Evolutionary conservation across 2,329 filamentous ascomycete species (phyloP).

Genomic region (Samsoniella hepiali): DNA sequence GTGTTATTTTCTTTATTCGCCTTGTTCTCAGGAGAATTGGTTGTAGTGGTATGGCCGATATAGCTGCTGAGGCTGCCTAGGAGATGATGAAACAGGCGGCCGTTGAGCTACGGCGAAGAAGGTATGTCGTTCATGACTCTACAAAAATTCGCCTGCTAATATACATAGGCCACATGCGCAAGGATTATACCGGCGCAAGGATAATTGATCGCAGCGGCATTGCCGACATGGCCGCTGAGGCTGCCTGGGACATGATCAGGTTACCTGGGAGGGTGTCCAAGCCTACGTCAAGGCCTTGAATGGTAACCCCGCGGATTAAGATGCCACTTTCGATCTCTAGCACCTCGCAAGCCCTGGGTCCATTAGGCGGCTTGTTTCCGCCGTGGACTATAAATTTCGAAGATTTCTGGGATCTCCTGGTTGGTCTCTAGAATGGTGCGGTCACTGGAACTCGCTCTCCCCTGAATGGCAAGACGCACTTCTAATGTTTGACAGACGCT

Average conservation of each 20-base stretch:
- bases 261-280: constrained; percentile 56
- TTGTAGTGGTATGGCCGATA: too few relatives aligned
- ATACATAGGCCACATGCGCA: constrained; percentile 49
- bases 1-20: too few relatives aligned
- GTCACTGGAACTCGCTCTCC: not conserved
- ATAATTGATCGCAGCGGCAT: constrained; percentile 53
- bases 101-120: constrained; percentile 61
- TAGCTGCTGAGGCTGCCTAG: too few relatives aligned
- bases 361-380: too few relatives aligned
- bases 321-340: too few relatives aligned
- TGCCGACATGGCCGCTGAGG: constrained; percentile 48
- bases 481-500: constrained; percentile 20
- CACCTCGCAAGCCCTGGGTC: too few relatives aligned
- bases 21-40: too few relatives aligned
- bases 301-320: too few relatives aligned
- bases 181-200: constrained; percentile 57
- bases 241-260: constrained; percentile 58
- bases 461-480: not conserved
- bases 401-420: too few relatives aligned
- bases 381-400: too few relatives aligned
- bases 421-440: too few relatives aligned
- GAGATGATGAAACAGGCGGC: too few relatives aligned
- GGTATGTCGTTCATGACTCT: constrained; percentile 38
- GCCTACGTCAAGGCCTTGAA: constrained; percentile 58
- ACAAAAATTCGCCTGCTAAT: constrained; percentile 19